These are phyloP conservation scores for Kwoniella heveanensis DNA, from an alignment of 768 basidiomycete species.

Conservation along the genomic window DNA sequence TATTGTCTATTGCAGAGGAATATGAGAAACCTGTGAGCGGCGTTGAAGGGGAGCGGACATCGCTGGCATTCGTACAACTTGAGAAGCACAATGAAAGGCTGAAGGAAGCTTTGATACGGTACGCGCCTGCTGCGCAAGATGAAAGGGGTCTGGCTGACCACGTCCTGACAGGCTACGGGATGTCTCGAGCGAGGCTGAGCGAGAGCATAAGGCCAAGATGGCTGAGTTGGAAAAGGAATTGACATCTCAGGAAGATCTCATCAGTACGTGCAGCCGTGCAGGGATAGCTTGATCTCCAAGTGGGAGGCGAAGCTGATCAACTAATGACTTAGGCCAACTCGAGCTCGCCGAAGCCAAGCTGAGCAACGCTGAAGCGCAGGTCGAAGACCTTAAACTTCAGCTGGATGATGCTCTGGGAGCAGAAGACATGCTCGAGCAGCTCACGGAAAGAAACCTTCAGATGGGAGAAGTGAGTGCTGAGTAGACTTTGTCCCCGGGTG, in stretches of 20 bases:
- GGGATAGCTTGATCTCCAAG: not conserved
- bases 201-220: conserved; percentile 77
- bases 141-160: not conserved
- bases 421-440: conserved; percentile 91
- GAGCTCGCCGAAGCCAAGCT: conserved; percentile 78
- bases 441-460: conserved; percentile 90
- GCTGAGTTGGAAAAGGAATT: conserved; percentile 88
- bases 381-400: conserved; percentile 90
- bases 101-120: conserved; percentile 91
- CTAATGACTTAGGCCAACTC: conserved; percentile 65
- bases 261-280: conserved; percentile 61
- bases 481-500: no score
- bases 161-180: conserved; percentile 70
- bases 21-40: conserved; percentile 52
- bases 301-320: conserved; percentile 21
- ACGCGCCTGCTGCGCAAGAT: conserved; percentile 24
- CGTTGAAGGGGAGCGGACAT: conserved; percentile 60
- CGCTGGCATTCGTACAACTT: conserved; percentile 68
- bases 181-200: conserved; percentile 81
- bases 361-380: conserved; percentile 82
- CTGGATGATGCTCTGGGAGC: conserved; percentile 93
- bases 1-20: conserved; percentile 42
- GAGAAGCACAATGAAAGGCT: conserved; percentile 95
- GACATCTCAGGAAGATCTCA: conserved; percentile 72
- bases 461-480: conserved; percentile 82